Conservation (phyloP, 2,329 filamentous ascomycete genomes). For the Aureobasidium sp. region DNA sequence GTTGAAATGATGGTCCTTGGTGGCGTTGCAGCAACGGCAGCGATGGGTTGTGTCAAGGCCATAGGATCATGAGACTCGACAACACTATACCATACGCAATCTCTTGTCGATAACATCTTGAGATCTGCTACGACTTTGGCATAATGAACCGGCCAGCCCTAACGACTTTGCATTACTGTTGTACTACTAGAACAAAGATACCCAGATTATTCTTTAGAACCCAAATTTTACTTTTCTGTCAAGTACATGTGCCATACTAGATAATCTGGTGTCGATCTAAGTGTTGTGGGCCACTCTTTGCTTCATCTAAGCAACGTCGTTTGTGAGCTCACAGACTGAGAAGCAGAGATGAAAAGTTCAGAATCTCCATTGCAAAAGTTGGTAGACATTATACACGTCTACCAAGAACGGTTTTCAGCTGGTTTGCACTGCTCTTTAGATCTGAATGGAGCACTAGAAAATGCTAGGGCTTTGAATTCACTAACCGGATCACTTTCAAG, state of each 20-base stretch:
- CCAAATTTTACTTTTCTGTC: neutral
- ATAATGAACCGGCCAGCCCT: neutral
- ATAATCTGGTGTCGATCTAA: too few relatives aligned
- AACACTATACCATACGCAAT: neutral
- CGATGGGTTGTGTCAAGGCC: constrained; percentile 14
- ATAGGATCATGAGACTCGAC: neutral
- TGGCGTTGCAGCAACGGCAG: constrained; percentile 56
- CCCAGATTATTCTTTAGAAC: neutral
- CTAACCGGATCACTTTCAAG: too few relatives aligned
- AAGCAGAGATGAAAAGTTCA: too few relatives aligned
- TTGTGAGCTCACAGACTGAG: too few relatives aligned
- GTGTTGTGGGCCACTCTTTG: too few relatives aligned
- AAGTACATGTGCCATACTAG: neutral
- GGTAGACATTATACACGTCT: too few relatives aligned
- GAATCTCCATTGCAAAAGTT: too few relatives aligned
- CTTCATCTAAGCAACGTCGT: too few relatives aligned
- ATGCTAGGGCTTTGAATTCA: too few relatives aligned
- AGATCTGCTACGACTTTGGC: neutral
- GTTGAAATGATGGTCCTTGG: constrained; percentile 61
- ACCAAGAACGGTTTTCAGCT: too few relatives aligned
- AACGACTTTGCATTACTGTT: neutral
- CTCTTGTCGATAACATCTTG: neutral
- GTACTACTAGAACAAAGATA: neutral
- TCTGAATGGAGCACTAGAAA: too few relatives aligned
- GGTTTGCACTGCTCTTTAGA: too few relatives aligned